phyloP scores from a whole-genome alignment of 176 grass and related monocot species.

The Oryza glumipatula region DNA sequence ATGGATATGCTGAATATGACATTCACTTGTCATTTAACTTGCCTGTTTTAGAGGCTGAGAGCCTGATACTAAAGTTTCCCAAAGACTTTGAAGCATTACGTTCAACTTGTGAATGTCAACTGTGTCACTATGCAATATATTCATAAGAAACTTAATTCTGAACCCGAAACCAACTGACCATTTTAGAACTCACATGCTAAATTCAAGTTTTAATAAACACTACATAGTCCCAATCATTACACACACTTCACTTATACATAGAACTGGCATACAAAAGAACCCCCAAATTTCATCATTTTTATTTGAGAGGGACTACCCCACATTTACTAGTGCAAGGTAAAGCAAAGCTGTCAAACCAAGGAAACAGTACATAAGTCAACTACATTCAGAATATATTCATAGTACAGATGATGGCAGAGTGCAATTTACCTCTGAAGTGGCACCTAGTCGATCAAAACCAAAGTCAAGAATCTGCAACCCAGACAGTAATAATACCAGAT shows the following conservation, averaged over 20 bases:
- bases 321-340: not conserved
- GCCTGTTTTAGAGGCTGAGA: not conserved
- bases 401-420: not conserved
- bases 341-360: slow-evolving; percentile 37
- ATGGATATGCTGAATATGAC: not conserved
- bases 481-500: slow-evolving; percentile 30
- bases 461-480: slow-evolving; percentile 87
- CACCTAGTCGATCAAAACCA: slow-evolving; percentile 91
- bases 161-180: not conserved
- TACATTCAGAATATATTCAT: slow-evolving; percentile 9
- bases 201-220: not conserved
- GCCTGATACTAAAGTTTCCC: not conserved
- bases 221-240: not conserved
- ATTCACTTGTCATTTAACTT: not conserved
- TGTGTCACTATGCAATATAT: not conserved
- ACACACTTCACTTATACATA: not conserved
- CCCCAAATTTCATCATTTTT: not conserved
- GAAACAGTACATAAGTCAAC: slow-evolving; percentile 9
- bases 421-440: slow-evolving; percentile 70
- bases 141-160: not conserved
- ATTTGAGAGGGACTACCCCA: not conserved
- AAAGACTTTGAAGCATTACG: not conserved
- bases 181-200: slow-evolving; percentile 17
- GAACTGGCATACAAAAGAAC: slow-evolving; percentile 29
- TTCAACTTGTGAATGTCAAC: not conserved